Percentiles rank a stretch among this genome's conserved stretches.
phyloP scores from a whole-genome alignment of 352 stramenopile genomes.

The Pythium insidiosum region DNA sequence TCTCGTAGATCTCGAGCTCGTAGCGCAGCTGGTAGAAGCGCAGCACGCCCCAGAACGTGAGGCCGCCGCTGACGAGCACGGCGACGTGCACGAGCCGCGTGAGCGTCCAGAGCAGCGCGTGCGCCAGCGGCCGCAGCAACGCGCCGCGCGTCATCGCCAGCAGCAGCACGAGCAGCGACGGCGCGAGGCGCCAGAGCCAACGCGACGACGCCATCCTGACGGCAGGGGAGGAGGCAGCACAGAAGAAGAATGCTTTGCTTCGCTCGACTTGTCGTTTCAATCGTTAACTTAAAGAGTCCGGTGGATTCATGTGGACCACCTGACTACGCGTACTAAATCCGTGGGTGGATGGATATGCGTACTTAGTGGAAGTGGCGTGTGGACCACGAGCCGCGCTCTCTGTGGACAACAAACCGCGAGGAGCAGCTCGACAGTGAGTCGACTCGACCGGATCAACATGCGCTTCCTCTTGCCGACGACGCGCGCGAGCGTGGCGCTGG shows the following conservation, averaged over 20 bases:
- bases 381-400: too few species aligned
- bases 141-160: constrained; percentile 5
- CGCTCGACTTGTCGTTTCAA: too few species aligned
- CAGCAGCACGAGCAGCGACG: constrained; percentile 15
- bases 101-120: not conserved
- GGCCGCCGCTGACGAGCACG: constrained; percentile 33
- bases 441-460: constrained; percentile 1
- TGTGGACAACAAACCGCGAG: too few species aligned
- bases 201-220: too few species aligned
- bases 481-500: constrained; percentile 1
- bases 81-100: constrained; percentile 29
- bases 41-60: constrained; percentile 54
- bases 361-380: too few species aligned
- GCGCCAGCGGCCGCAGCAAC: constrained; percentile 4
- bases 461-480: constrained; percentile 8
- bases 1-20: constrained; percentile 55
- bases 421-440: too few species aligned
- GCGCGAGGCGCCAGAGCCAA: constrained; percentile 16
- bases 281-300: too few species aligned
- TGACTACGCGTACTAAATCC: too few species aligned
- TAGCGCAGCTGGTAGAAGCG: constrained; percentile 50
- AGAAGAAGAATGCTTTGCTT: too few species aligned
- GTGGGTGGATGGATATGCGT: too few species aligned
- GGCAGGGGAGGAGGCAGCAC: too few species aligned
- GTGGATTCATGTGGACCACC: too few species aligned